Base-by-base conservation (phyloP, 495 filamentous ascomycete species). In the Aspergillus cavernicola region DNA sequence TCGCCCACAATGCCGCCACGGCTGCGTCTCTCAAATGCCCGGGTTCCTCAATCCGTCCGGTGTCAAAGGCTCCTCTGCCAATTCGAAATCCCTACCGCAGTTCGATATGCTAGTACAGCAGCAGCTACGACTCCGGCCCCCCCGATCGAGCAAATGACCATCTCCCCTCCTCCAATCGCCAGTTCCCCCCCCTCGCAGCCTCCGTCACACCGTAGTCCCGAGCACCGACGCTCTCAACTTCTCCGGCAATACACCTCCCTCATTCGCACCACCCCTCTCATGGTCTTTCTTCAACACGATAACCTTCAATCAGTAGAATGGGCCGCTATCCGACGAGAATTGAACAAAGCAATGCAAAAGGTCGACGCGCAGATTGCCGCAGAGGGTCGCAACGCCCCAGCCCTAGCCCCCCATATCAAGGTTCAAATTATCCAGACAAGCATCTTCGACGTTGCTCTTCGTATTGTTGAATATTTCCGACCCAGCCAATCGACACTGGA, bases 281-380 rank as follows among this genome's bases (percentile, higher is more conserved):
- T 96, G 63, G 80, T 98, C 53, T 75, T 97, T 61, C 92, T 98
- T 79, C 92, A 97, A 71, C 93, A 97, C 79, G 96, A 92, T 79
- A 97, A 97, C 69, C 75, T 98, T 45, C 87, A 85, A 46, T 83
- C 91, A 4, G 74, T 77, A 35, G 93, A 98, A 80, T 96, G 91
- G 92, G 77, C 83, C 24, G 84, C 85, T 11, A 81, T 98, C 51
- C 80, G 93, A 48, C 85, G 93, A 49, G 95, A 97, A 71, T 73
- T 98, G 16, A 66, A 69, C 19, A 70, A 70, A 6, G 90, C 90
- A 1, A 66, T 97, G 13, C 63, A 68, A 20, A 88, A 85, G 45
- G 81, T 89, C 2, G 85, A 89, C 60, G 73, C 79, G 38, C 68
- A 79, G 56, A 75, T 73, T 50, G 72, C 71, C 31, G 60, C 75